These are phyloP conservation scores for Entophlyctis luteolus DNA, from an alignment of 192 early-diverging fungal species.

Conservation along the genomic window DNA sequence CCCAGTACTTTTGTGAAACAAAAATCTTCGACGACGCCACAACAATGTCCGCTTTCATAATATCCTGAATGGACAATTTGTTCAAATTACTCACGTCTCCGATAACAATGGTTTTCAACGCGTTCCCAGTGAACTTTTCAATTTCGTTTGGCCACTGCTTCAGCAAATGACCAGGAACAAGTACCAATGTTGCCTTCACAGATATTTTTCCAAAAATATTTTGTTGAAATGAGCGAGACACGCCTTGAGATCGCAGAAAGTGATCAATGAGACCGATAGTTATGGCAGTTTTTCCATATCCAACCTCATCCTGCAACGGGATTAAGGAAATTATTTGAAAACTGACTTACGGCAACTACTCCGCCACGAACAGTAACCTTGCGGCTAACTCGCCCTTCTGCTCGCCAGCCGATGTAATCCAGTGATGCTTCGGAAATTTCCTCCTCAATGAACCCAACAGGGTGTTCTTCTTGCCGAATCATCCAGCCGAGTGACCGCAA, in stretches of 20 bases:
- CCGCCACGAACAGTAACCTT: conserved; percentile 38
- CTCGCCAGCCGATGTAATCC: conserved; percentile 36
- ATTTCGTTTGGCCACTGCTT: conserved; percentile 48
- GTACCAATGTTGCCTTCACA: conserved; percentile 41
- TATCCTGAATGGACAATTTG: conserved; percentile 33
- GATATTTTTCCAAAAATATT: conserved; percentile 25
- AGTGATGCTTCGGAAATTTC: conserved; percentile 40
- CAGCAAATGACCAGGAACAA: conserved; percentile 41
- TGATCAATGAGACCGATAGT: conserved; percentile 42
- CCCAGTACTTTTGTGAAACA: conserved; percentile 31
- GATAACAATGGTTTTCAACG: conserved; percentile 29
- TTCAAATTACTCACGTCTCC: conserved; percentile 32
- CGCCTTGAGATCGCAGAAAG: not conserved
- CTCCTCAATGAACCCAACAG: conserved; percentile 35
- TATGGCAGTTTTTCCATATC: conserved; percentile 50
- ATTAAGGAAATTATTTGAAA: not conserved
- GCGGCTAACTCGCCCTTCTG: conserved; percentile 37
- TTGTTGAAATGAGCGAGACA: not conserved
- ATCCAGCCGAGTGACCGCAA: conserved; percentile 47
- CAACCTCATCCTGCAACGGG: conserved; percentile 38
- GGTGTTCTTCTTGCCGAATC: conserved; percentile 35
- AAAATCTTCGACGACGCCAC: conserved; percentile 34
- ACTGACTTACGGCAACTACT: conserved; percentile 34
- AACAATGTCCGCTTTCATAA: conserved; percentile 42
- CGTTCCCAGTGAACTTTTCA: conserved; percentile 36